Conservation (phyloP, 2,329 filamentous ascomycete species). For the Claviceps fusiformis region DNA sequence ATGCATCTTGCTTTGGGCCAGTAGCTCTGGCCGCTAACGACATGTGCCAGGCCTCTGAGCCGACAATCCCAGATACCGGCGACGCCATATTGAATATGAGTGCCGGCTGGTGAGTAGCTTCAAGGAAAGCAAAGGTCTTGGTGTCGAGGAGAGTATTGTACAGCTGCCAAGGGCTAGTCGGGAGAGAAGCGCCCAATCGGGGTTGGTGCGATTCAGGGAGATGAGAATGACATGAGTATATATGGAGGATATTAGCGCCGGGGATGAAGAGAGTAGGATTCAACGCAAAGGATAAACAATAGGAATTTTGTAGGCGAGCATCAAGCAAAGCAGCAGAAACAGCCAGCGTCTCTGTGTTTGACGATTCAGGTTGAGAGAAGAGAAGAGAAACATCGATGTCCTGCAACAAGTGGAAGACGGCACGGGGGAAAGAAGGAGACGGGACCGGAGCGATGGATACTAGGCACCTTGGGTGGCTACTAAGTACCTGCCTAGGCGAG, state of each 20-base stretch:
- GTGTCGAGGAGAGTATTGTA: not conserved
- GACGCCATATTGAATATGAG: slow-evolving; percentile 1
- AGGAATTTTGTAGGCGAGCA: not conserved
- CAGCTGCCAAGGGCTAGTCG: not conserved
- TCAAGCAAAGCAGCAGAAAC: not conserved
- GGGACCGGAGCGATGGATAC: not conserved
- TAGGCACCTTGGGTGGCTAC: too few relatives aligned
- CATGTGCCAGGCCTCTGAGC: not conserved
- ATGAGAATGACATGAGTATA: not conserved
- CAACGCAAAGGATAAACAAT: not conserved
- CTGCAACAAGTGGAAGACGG: too few relatives aligned
- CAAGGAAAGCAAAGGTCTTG: not conserved
- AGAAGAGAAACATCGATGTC: not conserved
- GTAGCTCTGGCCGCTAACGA: slow-evolving; percentile 1
- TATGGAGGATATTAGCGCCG: not conserved
- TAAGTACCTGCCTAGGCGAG: too few relatives aligned
- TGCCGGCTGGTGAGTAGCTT: not conserved
- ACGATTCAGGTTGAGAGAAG: not conserved
- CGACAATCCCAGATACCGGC: not conserved
- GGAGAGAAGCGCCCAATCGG: not conserved
- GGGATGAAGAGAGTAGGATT: not conserved
- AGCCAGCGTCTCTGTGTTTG: not conserved
- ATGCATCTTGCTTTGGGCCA: slow-evolving; percentile 11
- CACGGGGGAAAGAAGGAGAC: not conserved
- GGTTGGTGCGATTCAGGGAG: not conserved